Evolutionary conservation across 495 filamentous ascomycete genomes (phyloP), one percentile per base, ranked within the genome.

Genomic region (Penicillium nucicola): DNA sequence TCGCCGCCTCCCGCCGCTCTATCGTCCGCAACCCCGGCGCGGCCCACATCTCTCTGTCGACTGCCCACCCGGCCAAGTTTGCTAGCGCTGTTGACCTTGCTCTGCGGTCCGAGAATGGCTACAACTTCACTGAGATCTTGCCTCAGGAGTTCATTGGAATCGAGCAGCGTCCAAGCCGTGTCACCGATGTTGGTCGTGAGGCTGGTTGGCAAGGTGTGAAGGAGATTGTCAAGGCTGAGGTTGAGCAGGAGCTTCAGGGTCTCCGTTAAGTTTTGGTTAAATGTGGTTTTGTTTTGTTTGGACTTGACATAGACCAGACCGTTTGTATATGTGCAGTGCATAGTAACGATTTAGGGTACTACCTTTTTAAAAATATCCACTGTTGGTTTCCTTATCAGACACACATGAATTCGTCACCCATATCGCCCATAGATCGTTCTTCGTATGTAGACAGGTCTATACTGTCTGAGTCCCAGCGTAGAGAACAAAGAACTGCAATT

Each of bases 11-110:
- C 0, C 53, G 78, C 25, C 75, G 90, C 32, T 87, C 87, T 5
- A 75, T 88, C 32, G 57, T 76, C 31, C 74, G 78, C n/a, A 67
- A 71, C 12, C 65, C 74, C 8, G 60, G 65, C 14, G 72, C 70
- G 15, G 74, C 77, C 45, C 86, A 89, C 60, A 88, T 98, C 64
- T 83, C 89, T 3, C 81, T 97, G 5, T 87, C 89, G 5, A 97
- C 92, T 2, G 92, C 92, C 8, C 92, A 97, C 71, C 92, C 92
- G 3, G 92, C 92, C 34, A 97, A 97, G 68, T 97, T 97, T 63
- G 81, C 83, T 9, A 77, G 79, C 39, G 90, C 88, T 0, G 91
- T 97, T 4, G 80, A 86, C 48, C 57, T 83, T 31, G 90, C 91
- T 1, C 69, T 97, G 67, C 77, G 80, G 19, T 79, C 76, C 17